Evolutionary conservation across 331 rosid genomes (phyloP).

Genomic region (Telfairia occidentalis): DNA sequence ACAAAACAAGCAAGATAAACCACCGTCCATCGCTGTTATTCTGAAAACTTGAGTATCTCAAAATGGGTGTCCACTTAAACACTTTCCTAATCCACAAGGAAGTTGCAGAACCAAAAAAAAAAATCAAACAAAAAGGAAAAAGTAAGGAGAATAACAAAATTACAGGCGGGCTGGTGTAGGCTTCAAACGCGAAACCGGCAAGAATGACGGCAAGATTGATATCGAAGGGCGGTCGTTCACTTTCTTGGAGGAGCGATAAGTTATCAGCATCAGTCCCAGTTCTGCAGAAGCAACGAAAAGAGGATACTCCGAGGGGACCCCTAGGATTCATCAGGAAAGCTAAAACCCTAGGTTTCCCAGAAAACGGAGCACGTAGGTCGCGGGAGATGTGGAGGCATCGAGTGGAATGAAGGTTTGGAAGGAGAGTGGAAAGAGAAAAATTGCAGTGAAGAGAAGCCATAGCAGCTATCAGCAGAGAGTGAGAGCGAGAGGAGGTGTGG

Average conservation of each 20-base stretch:
- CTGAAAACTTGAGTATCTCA: neutral
- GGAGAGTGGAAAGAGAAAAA: slow-evolving; percentile 20
- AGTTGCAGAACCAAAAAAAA: neutral
- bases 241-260: slow-evolving; percentile 21
- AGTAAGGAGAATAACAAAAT: neutral
- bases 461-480: neutral
- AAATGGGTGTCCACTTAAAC: too few species aligned
- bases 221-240: slow-evolving; percentile 60
- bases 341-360: slow-evolving; percentile 24
- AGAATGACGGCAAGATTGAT: slow-evolving; percentile 85
- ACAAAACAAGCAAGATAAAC: too few species aligned
- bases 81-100: neutral
- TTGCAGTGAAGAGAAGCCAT: slow-evolving; percentile 47
- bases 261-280: slow-evolving; percentile 31
- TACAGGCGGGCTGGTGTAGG: slow-evolving; percentile 75
- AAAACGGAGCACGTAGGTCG: slow-evolving; percentile 15
- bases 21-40: neutral
- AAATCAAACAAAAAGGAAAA: neutral
- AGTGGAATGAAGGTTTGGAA: slow-evolving; percentile 12
- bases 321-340: slow-evolving; percentile 11
- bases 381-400: slow-evolving; percentile 13
- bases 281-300: slow-evolving; percentile 31
- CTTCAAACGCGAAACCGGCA: slow-evolving; percentile 90
- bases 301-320: slow-evolving; percentile 18
- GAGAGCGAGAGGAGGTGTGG: neutral